These are phyloP conservation scores for Hyphodiscus sp. DNA, from an alignment of 2,329 filamentous ascomycete species.

Conservation along the genomic window DNA sequence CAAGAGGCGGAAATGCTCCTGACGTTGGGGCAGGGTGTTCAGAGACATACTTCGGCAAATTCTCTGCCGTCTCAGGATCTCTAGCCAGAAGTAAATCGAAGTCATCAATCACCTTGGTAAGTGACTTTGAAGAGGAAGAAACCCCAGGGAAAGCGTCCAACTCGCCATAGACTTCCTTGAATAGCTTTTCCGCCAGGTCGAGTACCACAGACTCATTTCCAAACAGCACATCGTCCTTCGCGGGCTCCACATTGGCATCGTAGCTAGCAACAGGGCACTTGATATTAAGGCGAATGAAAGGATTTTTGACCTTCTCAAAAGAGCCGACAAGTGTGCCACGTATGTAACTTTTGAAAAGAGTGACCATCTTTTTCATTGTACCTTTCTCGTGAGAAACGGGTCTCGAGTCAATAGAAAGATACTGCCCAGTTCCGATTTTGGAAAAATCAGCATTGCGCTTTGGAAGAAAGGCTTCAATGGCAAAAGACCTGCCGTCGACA, in stretches of 20 bases:
- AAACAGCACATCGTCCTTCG: conserved; percentile 69
- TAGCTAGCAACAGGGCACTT: conserved; percentile 56
- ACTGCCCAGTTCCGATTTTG: conserved; percentile 46
- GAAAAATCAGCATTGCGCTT: conserved; percentile 38
- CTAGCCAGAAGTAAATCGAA: conserved; percentile 24
- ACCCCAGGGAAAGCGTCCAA: not conserved
- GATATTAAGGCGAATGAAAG: conserved; percentile 60
- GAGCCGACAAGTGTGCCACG: conserved; percentile 23
- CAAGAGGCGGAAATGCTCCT: too few relatives aligned
- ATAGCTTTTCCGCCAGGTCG: conserved; percentile 24
- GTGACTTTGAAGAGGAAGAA: not conserved
- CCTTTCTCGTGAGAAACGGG: conserved; percentile 52
- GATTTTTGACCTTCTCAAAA: conserved; percentile 36
- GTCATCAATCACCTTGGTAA: conserved; percentile 5
- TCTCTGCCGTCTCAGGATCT: conserved; percentile 1
- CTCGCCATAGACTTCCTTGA: conserved; percentile 25
- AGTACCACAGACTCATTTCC: conserved; percentile 44
- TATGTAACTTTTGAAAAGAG: conserved; percentile 47
- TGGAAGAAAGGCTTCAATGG: conserved; percentile 53
- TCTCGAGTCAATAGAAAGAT: conserved; percentile 62
- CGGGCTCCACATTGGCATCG: conserved; percentile 64
- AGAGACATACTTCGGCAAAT: not conserved
- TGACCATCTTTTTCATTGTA: conserved; percentile 52
- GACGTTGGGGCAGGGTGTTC: not conserved
- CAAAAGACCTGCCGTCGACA: conserved; percentile 28